Evolutionary conservation across 345 rosid species (phyloP).

Genomic region (Gossypium herbaceum): DNA sequence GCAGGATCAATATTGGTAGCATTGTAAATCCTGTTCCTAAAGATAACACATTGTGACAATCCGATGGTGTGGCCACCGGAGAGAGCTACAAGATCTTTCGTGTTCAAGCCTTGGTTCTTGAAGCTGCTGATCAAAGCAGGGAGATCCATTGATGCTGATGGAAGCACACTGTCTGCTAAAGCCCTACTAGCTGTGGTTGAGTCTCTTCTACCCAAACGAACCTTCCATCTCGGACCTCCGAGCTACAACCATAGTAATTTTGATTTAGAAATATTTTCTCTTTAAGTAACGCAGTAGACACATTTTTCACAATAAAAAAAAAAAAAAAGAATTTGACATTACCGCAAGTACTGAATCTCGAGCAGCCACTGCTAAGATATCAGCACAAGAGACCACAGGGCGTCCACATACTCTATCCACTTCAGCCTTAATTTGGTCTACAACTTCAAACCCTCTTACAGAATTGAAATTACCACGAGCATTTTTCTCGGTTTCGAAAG

Average conservation of each 20-base stretch:
- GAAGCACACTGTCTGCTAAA: slow-evolving; percentile 25
- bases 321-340: not conserved
- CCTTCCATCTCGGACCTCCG: slow-evolving; percentile 39
- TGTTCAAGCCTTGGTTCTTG: slow-evolving; percentile 35
- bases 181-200: slow-evolving; percentile 30
- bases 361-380: slow-evolving; percentile 3
- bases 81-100: slow-evolving; percentile 40
- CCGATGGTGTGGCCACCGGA: slow-evolving; percentile 51
- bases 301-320: not conserved
- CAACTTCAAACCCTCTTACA: slow-evolving; percentile 41
- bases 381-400: slow-evolving; percentile 29
- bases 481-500: slow-evolving; percentile 32
- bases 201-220: slow-evolving; percentile 39
- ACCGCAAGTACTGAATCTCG: slow-evolving; percentile 1
- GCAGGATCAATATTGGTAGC: slow-evolving; percentile 39
- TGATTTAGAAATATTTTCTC: not conserved
- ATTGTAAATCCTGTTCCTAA: slow-evolving; percentile 40
- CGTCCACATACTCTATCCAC: slow-evolving; percentile 34
- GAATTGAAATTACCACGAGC: slow-evolving; percentile 33
- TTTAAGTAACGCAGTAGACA: too few relatives aligned
- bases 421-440: slow-evolving; percentile 35
- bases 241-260: slow-evolving; percentile 18
- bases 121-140: slow-evolving; percentile 28
- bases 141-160: slow-evolving; percentile 32
- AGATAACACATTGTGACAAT: slow-evolving; percentile 40